Evolutionary conservation across 371 early-diverging fungal genomes (phyloP).

Genomic region (Saksenaea vasiformis): DNA sequence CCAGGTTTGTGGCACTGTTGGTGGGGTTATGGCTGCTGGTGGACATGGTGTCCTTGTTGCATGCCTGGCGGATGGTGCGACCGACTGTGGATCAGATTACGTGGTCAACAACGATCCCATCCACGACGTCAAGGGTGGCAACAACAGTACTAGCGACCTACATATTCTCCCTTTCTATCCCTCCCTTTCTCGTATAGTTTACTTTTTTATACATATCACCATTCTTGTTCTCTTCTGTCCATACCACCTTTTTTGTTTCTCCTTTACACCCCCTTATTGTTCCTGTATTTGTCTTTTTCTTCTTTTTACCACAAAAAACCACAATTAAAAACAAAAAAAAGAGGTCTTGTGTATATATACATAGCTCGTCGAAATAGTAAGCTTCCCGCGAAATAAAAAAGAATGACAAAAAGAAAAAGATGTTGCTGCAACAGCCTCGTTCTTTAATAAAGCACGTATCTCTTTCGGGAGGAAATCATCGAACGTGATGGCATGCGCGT

Average conservation of each 20-base stretch:
- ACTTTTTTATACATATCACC: background rate
- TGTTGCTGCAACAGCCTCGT: background rate
- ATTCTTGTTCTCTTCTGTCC: constrained; percentile 1
- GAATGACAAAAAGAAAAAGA: background rate
- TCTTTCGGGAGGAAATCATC: background rate
- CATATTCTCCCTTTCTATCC: background rate
- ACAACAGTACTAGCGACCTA: background rate
- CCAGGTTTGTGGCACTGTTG: constrained; percentile 43
- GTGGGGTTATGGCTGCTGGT: constrained; percentile 46
- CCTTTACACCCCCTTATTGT: background rate
- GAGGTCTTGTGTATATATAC: background rate
- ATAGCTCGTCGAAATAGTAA: background rate
- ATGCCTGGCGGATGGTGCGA: constrained; percentile 55
- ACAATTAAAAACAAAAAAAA: constrained; percentile 2
- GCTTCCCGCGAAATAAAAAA: background rate
- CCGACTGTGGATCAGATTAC: constrained; percentile 30
- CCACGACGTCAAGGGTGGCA: constrained; percentile 4
- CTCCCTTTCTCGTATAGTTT: background rate
- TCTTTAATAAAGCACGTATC: constrained; percentile 1
- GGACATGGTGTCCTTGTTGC: constrained; percentile 49
- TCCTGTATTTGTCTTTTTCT: constrained; percentile 1
- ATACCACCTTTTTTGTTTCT: background rate
- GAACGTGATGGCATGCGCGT: background rate
- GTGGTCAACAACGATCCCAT: constrained; percentile 1
- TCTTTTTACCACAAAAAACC: background rate